A percentile compares a stretch with the other conserved stretches of the same genome.
phyloP scores from a whole-genome alignment of 176 grass and related monocot genomes.

The Triticum urartu region DNA sequence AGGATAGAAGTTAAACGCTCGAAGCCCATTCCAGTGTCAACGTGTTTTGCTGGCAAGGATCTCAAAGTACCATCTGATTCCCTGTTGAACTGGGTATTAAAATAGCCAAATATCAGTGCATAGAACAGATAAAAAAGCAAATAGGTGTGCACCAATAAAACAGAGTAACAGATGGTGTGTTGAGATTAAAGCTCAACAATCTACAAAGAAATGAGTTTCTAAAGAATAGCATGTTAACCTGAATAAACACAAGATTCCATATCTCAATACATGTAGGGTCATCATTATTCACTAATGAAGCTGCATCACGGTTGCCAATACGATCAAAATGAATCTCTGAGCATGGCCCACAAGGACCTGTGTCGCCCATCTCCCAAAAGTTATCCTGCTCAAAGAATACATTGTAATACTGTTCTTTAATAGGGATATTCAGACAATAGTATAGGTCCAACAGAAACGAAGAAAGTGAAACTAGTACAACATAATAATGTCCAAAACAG shows the following conservation, averaged over 20 bases:
- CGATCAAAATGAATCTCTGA: constrained; percentile 95
- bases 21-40: constrained; percentile 91
- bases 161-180: background rate
- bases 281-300: constrained; percentile 84
- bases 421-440: background rate
- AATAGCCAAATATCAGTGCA: background rate
- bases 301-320: constrained; percentile 72
- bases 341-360: constrained; percentile 90
- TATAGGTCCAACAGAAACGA: background rate
- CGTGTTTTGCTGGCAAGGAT: constrained; percentile 79
- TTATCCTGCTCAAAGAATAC: constrained; percentile 58
- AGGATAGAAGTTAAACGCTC: constrained; percentile 85
- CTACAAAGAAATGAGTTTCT: background rate
- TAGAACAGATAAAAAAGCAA: background rate
- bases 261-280: constrained; percentile 97
- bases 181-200: background rate
- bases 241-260: constrained; percentile 98
- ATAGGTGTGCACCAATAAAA: background rate
- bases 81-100: constrained; percentile 67
- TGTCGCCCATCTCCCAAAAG: constrained; percentile 98
- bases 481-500: background rate
- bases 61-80: constrained; percentile 70
- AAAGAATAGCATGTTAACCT: constrained; percentile 45
- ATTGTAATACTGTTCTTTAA: background rate
- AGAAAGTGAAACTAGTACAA: background rate